Base-by-base conservation (phyloP, 352 stramenopile genomes). In the Pythium chondricola region DNA sequence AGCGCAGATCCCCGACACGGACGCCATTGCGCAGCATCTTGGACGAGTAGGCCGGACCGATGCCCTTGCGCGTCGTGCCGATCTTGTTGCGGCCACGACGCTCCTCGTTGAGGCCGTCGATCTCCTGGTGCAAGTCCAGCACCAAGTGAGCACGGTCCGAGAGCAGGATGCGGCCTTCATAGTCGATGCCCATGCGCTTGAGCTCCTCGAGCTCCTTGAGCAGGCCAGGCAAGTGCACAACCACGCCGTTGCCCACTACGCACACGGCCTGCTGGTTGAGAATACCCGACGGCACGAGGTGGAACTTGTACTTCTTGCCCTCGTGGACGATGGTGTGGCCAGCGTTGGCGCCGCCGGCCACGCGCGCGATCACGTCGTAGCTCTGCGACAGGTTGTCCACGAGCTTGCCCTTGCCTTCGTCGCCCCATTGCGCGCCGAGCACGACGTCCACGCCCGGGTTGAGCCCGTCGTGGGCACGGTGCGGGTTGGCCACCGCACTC, bases 351-450 rank as follows among this genome's bases (percentile, higher is more conserved):
- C 97, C 97, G 42, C 97, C 87, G 11, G 95, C 95, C n/a, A 98
- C 95, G 48, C 95, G 90, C 32, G 93, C 91, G 65, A 97, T 98
- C 43, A 98, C 91, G 67, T 98, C 93, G 75, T 98, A 98, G 51
- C 89, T 85, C 66, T 96, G 70, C 26, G 80, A 94, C 48, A 96
- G 54, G 43, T 93, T 95, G 76, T 96, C 86, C 24, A 98, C 96
- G 24, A 99, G 86, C 69, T 99, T 99, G 61, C 97, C 97, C 72
- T 99, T 99, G 62, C 97, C 97, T 84, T 99, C 97, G 65, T 99
- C 96, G 29, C 97, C 97, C 96, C 96, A 99, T 60, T 99, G 95
- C 30, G 88, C 88, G 24, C 96, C 96, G 31, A 99, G 72, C n/a
- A 99, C 95, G 29, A 98, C 93, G 69, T 92, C 80, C 32, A 93